Evolutionary conservation across 352 stramenopile species (phyloP).

Genomic region (Phytopythium montanum): DNA sequence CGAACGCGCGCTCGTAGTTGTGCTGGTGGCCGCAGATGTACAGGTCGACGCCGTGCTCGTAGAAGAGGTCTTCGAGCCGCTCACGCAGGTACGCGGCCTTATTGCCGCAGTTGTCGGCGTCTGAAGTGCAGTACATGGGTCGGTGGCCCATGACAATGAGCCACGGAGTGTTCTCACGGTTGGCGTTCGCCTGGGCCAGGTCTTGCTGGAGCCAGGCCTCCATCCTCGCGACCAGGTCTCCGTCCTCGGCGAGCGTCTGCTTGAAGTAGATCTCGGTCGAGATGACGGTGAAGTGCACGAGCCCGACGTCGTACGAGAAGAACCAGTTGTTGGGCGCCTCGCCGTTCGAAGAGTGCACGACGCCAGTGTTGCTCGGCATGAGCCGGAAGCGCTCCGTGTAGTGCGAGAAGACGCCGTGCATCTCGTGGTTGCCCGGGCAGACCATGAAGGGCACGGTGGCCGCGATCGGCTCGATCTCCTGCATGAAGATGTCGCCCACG

Average conservation of each 20-base stretch:
- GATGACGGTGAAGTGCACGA: conserved; percentile 85
- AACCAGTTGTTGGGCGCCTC: conserved; percentile 88
- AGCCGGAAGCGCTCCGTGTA: conserved; percentile 85
- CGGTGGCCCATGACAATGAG: conserved; percentile 83
- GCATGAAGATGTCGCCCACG: conserved; percentile 90
- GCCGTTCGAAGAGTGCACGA: conserved; percentile 43
- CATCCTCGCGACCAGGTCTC: conserved; percentile 47
- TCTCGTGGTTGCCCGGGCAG: conserved; percentile 90
- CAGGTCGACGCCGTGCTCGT: conserved; percentile 75
- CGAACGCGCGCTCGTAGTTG: conserved; percentile 89
- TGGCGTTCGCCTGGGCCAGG: conserved; percentile 53
- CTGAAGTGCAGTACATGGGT: conserved; percentile 87
- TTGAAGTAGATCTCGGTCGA: conserved; percentile 90
- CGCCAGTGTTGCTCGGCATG: conserved; percentile 75
- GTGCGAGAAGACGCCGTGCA: conserved; percentile 77
- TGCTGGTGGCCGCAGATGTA: conserved; percentile 90
- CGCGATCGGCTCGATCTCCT: conserved; percentile 85
- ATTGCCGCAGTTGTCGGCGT: conserved; percentile 63
- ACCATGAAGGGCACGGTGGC: conserved; percentile 88
- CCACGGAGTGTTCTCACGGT: conserved; percentile 68
- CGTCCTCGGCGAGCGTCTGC: conserved; percentile 47
- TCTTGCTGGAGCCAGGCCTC: conserved; percentile 67
- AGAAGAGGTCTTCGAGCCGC: conserved; percentile 79
- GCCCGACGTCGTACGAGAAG: conserved; percentile 83
- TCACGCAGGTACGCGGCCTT: conserved; percentile 58